Evolutionary conservation across 345 rosid species (phyloP), one percentile per base, ranked within the genome.

Genomic region (Acer saccharum): DNA sequence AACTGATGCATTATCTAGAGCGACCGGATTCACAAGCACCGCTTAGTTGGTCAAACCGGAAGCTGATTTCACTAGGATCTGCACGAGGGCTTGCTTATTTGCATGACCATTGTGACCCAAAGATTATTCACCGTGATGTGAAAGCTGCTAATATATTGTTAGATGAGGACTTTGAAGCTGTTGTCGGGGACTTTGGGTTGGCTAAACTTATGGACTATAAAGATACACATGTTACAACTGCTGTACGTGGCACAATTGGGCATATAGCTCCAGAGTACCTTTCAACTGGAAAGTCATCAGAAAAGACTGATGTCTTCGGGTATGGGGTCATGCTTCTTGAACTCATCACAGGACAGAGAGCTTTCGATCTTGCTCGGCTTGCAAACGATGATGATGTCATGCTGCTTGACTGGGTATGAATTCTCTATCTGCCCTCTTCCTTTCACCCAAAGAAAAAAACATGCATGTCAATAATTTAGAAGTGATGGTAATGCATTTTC

Each of bases 311-410:
- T 84, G 99, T 95, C 69, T 95, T 95, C 76, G 98, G 97, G 44
- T 95, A 93, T n/a, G 98, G 98, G 2, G 93, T 93, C 73, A 93
- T 91, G 99, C 99, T 95, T 89, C 98, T 95, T 27, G 99, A 95
- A 81, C 93, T 95, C 70, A 91, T 95, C 68, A 93, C 97, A 21
- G 99, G 99, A 76, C 98, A 93, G 78, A 89, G 93, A 81, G 98
- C 98, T 69, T 92, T 92, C 10, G 97, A 95, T 86, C 95, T 95
- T 81, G 97, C 98, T 85, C 92, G 99, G 78, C 93, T 92, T 76
- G 99, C 99, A 74, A 90, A 92, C 61, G 97, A 95, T 81, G 97
- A 92, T 52, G 98, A 93, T 85, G 92, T 90, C 48, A 93, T 95
- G 99, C 87, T 95, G 62, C 97, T 95, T 70, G 97, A 93, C 83